phyloP scores from a whole-genome alignment of 2,329 filamentous ascomycete genomes.

The Claviceps capensis region DNA sequence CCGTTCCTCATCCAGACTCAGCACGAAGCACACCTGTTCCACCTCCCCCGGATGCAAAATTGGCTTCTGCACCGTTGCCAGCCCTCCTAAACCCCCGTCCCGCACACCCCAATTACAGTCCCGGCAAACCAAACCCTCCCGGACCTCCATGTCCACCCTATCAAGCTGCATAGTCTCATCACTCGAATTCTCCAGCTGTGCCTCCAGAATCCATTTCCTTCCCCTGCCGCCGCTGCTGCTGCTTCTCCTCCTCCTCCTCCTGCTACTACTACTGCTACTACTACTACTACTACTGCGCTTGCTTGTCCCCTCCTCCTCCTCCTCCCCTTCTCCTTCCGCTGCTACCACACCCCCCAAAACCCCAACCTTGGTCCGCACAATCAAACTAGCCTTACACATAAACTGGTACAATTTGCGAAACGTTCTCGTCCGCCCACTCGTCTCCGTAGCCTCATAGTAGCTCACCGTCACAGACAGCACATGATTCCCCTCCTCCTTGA shows the following conservation, averaged over 20 bases:
- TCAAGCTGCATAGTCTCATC: conserved; percentile 73
- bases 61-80: conserved; percentile 23
- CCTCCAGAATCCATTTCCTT: conserved; percentile 65
- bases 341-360: conserved; percentile 9
- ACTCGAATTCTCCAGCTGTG: conserved; percentile 88
- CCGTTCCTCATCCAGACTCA: conserved; percentile 14
- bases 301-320: no score
- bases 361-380: conserved; percentile 80
- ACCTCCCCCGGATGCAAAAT: conserved; percentile 49
- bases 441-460: conserved; percentile 76
- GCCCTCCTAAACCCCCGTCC: neutral
- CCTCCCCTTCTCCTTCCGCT: neutral
- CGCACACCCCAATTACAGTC: conserved; percentile 43
- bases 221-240: conserved; percentile 6
- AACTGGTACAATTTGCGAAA: conserved; percentile 97
- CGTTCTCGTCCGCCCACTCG: conserved; percentile 58
- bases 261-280: neutral
- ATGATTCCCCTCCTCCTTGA: conserved; percentile 90
- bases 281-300: neutral
- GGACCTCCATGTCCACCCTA: conserved; percentile 41
- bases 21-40: conserved; percentile 51
- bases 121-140: conserved; percentile 33
- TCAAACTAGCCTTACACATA: conserved; percentile 76
- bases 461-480: conserved; percentile 86
- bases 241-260: conserved; percentile 6